phyloP scores from a whole-genome alignment of 2,329 filamentous ascomycete species.

The Cadophora sp. region DNA sequence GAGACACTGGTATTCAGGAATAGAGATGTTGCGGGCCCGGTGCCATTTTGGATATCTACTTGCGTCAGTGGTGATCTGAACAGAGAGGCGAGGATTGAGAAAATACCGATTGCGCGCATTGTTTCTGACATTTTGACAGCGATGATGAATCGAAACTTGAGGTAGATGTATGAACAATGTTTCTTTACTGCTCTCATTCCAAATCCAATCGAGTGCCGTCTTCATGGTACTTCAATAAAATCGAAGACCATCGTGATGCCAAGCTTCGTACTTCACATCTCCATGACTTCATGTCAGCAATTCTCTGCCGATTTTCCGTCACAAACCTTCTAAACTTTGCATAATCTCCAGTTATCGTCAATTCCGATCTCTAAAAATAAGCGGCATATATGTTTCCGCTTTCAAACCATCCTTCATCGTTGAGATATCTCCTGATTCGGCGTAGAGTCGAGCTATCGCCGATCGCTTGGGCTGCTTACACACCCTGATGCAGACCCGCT shows the following conservation, averaged over 20 bases:
- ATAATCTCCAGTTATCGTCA: neutral
- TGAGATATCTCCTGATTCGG: slow-evolving; percentile 5
- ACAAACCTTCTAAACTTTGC: neutral
- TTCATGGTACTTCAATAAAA: no score
- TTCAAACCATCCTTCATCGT: neutral
- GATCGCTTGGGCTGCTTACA: neutral
- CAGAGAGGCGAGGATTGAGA: neutral
- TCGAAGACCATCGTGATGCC: neutral
- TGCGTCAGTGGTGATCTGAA: neutral
- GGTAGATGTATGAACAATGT: neutral
- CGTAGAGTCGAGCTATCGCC: neutral
- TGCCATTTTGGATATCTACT: slow-evolving; percentile 58
- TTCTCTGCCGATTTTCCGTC: neutral
- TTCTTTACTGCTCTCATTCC: neutral
- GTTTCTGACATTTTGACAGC: neutral
- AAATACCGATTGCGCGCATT: slow-evolving; percentile 17
- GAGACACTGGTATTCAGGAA: slow-evolving; percentile 63
- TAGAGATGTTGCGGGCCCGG: slow-evolving; percentile 60
- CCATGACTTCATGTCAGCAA: neutral
- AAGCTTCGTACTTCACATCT: neutral
- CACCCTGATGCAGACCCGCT: neutral
- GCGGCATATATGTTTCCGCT: neutral
- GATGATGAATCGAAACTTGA: neutral
- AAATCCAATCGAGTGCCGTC: no score
- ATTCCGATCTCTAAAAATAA: neutral